Evolutionary conservation across 2,329 filamentous ascomycete genomes (phyloP).

Genomic region (Chaetomiaceae sp.): DNA sequence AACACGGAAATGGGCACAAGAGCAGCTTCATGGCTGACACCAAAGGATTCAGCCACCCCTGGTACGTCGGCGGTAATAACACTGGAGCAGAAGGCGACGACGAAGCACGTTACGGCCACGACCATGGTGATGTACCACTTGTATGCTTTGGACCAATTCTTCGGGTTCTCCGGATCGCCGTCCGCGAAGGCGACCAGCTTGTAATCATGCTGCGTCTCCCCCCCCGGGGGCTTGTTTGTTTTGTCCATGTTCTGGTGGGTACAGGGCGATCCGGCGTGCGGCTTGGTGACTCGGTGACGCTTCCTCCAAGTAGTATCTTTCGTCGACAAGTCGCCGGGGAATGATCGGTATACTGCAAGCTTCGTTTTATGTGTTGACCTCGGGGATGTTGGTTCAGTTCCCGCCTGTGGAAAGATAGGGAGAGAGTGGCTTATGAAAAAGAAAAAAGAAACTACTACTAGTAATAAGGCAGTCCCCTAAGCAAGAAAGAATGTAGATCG

Average conservation of each 20-base stretch:
- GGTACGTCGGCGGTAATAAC: slow-evolving; percentile 74
- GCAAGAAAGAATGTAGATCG: background rate
- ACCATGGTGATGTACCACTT: slow-evolving; percentile 88
- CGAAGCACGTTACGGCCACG: slow-evolving; percentile 71
- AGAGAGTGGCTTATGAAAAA: no score
- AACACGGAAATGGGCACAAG: slow-evolving; percentile 71
- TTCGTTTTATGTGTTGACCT: no score
- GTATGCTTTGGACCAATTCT: slow-evolving; percentile 74
- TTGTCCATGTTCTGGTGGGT: slow-evolving; percentile 12
- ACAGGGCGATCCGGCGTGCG: no score
- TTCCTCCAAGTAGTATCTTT: no score
- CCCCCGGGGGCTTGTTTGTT: slow-evolving; percentile 8
- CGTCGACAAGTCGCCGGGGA: no score
- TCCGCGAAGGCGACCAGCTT: slow-evolving; percentile 62
- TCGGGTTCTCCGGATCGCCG: slow-evolving; percentile 72
- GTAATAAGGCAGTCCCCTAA: background rate
- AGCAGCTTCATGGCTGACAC: slow-evolving; percentile 67
- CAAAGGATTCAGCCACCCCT: slow-evolving; percentile 60
- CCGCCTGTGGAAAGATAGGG: no score
- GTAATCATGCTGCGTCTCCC: slow-evolving; percentile 32
- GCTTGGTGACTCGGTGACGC: no score
- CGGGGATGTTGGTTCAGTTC: no score
- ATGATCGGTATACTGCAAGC: no score
- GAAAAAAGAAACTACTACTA: no score
- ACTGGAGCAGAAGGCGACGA: slow-evolving; percentile 65